Percentiles rank a stretch among this genome's conserved stretches.
phyloP scores from a whole-genome alignment of 306 rosid genomes.

The Quercus rubra region DNA sequence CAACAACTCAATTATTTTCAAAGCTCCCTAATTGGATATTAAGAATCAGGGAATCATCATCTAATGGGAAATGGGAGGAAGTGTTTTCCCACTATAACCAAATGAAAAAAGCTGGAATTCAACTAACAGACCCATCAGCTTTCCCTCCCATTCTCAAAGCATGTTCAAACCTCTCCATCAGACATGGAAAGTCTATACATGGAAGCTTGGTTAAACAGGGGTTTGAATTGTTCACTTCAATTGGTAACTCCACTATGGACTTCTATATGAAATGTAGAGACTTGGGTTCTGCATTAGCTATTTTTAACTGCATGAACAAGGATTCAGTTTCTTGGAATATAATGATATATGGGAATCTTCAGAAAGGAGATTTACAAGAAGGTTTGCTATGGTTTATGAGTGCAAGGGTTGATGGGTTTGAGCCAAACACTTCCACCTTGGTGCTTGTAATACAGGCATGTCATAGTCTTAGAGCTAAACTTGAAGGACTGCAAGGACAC shows the following conservation, averaged over 20 bases:
- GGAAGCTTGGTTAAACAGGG: conserved; percentile 39
- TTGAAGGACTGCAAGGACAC: conserved; percentile 26
- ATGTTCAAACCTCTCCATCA: conserved; percentile 26
- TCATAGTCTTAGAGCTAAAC: conserved; percentile 18
- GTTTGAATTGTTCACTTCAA: conserved; percentile 32
- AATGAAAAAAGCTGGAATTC: conserved; percentile 9
- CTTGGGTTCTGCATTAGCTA: conserved; percentile 28
- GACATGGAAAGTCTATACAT: conserved; percentile 29
- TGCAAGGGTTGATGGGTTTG: conserved; percentile 29
- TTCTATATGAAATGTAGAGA: conserved; percentile 37
- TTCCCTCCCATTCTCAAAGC: conserved; percentile 40
- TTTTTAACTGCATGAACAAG: conserved; percentile 23
- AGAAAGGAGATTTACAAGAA: conserved; percentile 14
- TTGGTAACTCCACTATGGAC: conserved; percentile 36
- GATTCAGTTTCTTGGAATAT: conserved; percentile 52
- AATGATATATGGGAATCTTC: conserved; percentile 35
- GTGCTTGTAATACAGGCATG: conserved; percentile 45
- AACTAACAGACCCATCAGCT: conserved; percentile 16
- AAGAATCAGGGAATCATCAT: conserved; percentile 31
- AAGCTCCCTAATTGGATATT: conserved; percentile 22
- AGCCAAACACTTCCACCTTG: conserved; percentile 42
- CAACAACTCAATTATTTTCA: not conserved
- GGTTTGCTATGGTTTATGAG: conserved; percentile 39
- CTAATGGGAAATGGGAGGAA: conserved; percentile 36
- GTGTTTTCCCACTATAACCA: conserved; percentile 23